Conservation (phyloP, 495 filamentous ascomycete genomes). For the Geoglossum glabrum region DNA sequence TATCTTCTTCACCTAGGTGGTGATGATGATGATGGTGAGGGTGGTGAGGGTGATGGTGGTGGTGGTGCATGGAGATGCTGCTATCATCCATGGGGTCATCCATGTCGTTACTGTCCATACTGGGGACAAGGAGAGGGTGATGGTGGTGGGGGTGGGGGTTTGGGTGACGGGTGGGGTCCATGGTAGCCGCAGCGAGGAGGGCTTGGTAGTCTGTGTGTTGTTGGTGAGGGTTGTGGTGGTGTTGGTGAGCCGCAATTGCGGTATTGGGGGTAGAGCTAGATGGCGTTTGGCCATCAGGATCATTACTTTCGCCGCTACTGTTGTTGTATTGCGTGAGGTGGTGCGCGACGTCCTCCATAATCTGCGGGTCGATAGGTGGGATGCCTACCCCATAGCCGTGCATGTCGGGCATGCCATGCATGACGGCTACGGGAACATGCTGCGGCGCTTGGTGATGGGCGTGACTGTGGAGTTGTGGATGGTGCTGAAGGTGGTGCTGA, state of each 20-base stretch:
- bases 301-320: neutral
- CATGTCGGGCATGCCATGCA: slow-evolving; percentile 15
- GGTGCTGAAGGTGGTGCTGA: slow-evolving; percentile 1
- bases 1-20: neutral
- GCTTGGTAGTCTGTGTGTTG: slow-evolving; percentile 19
- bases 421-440: slow-evolving; percentile 1
- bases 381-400: slow-evolving; percentile 7
- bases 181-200: slow-evolving; percentile 18
- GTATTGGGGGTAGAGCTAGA: neutral
- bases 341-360: slow-evolving; percentile 8
- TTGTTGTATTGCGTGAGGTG: neutral
- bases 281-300: too few relatives aligned
- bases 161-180: neutral
- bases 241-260: slow-evolving; percentile 5
- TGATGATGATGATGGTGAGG: slow-evolving; percentile 6
- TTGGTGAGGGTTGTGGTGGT: slow-evolving; percentile 12
- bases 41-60: slow-evolving; percentile 7
- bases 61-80: slow-evolving; percentile 1
- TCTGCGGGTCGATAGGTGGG: slow-evolving; percentile 7
- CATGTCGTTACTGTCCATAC: slow-evolving; percentile 6
- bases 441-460: slow-evolving; percentile 1
- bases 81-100: slow-evolving; percentile 5
- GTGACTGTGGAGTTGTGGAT: neutral
- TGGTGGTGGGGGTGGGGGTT: neutral
- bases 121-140: neutral